Conservation (phyloP, 2,329 filamentous ascomycete genomes). For the Xylogone sp. region DNA sequence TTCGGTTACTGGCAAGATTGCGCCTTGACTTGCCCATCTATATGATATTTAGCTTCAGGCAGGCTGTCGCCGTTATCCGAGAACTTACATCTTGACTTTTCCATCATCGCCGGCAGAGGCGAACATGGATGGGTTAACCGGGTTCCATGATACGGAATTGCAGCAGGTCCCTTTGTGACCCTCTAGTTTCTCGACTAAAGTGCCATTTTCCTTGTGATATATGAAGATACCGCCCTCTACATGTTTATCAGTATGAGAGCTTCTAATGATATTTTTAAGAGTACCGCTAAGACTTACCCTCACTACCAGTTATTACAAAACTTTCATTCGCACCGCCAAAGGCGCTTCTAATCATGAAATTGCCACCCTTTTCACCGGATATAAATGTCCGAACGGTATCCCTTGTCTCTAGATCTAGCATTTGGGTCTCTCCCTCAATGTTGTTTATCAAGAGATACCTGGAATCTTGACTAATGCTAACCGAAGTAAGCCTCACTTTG, state of each 20-base stretch:
- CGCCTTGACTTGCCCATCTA: neutral
- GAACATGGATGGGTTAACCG: conserved; percentile 75
- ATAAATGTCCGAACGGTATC: conserved; percentile 68
- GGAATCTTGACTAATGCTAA: conserved; percentile 81
- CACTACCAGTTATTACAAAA: conserved; percentile 88
- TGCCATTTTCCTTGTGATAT: conserved; percentile 83
- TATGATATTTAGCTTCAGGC: neutral
- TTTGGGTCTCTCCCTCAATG: conserved; percentile 69
- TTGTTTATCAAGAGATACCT: conserved; percentile 78
- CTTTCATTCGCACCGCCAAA: conserved; percentile 91
- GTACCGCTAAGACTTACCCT: conserved; percentile 57
- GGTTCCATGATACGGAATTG: conserved; percentile 89
- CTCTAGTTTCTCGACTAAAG: conserved; percentile 69
- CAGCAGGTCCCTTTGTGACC: conserved; percentile 74
- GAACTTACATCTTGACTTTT: conserved; percentile 76
- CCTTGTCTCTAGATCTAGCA: conserved; percentile 73
- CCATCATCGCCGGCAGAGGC: conserved; percentile 88
- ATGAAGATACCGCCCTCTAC: conserved; percentile 70
- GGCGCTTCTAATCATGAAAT: conserved; percentile 74
- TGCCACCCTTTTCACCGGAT: conserved; percentile 68
- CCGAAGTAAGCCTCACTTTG: conserved; percentile 68
- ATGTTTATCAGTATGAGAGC: conserved; percentile 10
- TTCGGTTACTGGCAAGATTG: neutral
- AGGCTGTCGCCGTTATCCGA: neutral
- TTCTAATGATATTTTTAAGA: neutral